These are phyloP conservation scores for Mycosarcoma mackinlayi DNA, from an alignment of 1,284 basidiomycete genomes.

Conservation along the genomic window DNA sequence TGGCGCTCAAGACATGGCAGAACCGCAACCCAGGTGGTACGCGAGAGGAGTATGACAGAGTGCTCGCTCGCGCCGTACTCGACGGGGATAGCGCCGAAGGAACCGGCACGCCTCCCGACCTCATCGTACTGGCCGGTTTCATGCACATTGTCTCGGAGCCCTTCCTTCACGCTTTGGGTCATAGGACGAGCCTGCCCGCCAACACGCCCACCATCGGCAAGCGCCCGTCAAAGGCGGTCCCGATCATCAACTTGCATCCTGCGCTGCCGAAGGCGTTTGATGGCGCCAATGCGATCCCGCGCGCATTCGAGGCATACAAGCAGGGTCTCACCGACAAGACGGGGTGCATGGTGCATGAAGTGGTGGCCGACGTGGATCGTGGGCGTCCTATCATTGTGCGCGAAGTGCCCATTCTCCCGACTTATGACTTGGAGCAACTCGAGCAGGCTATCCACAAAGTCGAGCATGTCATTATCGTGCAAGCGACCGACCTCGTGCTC, in stretches of 20 bases:
- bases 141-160: conserved; percentile 85
- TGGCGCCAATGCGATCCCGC: conserved; percentile 86
- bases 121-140: conserved; percentile 94
- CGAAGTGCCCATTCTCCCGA: conserved; percentile 78
- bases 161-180: conserved; percentile 70
- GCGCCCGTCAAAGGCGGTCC: conserved; percentile 72
- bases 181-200: conserved; percentile 46
- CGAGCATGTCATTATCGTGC: conserved; percentile 92
- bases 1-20: conserved; percentile 87
- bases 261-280: conserved; percentile 95
- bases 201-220: conserved; percentile 37
- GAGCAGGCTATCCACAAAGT: conserved; percentile 82
- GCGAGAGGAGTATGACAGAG: conserved; percentile 85
- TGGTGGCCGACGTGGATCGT: conserved; percentile 91
- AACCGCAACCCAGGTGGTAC: conserved; percentile 77
- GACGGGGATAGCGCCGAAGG: conserved; percentile 41
- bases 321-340: conserved; percentile 73
- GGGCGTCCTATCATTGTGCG: conserved; percentile 86
- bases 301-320: conserved; percentile 89
- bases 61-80: conserved; percentile 81
- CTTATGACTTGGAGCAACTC: conserved; percentile 80
- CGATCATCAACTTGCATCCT: conserved; percentile 96
- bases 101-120: conserved; percentile 74
- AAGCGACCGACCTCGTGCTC: conserved; percentile 68
- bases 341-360: conserved; percentile 94